Conservation (phyloP, 345 rosid species). For the Citrus unshiu region DNA sequence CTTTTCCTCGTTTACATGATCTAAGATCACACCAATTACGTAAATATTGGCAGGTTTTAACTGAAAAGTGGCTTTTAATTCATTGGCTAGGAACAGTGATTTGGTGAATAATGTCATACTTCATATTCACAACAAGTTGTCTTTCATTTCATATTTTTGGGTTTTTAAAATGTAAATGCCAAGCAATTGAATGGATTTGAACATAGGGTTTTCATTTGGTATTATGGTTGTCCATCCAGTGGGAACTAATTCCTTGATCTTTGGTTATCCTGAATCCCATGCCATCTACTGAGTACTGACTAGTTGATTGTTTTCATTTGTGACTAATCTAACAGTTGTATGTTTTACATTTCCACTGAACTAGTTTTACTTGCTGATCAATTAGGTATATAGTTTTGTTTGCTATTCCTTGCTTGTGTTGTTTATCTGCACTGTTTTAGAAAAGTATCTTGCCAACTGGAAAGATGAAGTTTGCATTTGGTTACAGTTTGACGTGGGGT, state of each 20-base stretch:
- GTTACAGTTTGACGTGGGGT: constrained; percentile 23
- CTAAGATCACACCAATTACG: background rate
- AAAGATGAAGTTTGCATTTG: background rate
- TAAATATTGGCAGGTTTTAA: background rate
- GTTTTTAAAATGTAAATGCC: background rate
- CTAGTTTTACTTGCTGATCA: constrained; percentile 10
- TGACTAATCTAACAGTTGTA: constrained; percentile 9
- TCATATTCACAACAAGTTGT: background rate
- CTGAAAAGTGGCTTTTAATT: background rate
- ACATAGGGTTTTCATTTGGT: background rate
- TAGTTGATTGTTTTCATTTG: background rate
- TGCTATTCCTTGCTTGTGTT: background rate
- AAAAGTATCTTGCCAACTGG: background rate
- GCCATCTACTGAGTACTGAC: background rate
- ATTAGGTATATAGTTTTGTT: constrained; percentile 7
- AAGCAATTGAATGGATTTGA: background rate
- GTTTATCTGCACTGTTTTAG: background rate
- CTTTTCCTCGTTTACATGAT: background rate
- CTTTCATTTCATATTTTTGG: background rate
- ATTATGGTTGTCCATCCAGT: background rate
- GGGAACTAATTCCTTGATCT: background rate
- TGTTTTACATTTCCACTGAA: constrained; percentile 20
- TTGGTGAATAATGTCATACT: background rate
- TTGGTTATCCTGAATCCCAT: background rate
- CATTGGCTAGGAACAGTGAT: background rate